phyloP scores from a whole-genome alignment of 352 stramenopile genomes.

The Pythium diclinum region DNA sequence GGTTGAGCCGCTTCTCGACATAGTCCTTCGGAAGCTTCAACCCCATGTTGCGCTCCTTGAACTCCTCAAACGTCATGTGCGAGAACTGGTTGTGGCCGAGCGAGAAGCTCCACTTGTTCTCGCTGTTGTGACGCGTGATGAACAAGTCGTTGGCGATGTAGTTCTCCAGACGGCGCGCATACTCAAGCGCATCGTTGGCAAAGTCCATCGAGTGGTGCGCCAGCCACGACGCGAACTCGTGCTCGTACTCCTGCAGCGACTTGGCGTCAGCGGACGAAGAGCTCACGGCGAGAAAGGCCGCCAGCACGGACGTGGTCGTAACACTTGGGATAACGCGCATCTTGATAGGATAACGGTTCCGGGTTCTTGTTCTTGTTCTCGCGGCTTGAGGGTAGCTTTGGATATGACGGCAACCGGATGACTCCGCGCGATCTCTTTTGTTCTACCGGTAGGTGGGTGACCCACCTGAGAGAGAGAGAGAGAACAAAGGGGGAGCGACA shows the following conservation, averaged over 20 bases:
- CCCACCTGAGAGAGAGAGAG: slow-evolving; percentile 2
- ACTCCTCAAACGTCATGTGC: slow-evolving; percentile 95
- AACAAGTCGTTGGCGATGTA: slow-evolving; percentile 88
- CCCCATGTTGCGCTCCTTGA: slow-evolving; percentile 70
- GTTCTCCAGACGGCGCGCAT: slow-evolving; percentile 62
- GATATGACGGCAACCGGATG: slow-evolving; percentile 18
- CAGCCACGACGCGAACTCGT: slow-evolving; percentile 73
- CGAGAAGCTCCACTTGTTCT: slow-evolving; percentile 71
- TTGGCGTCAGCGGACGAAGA: slow-evolving; percentile 39
- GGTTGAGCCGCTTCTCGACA: slow-evolving; percentile 56
- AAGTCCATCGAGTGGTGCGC: slow-evolving; percentile 44
- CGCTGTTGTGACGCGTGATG: slow-evolving; percentile 82
- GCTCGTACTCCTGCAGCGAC: slow-evolving; percentile 66
- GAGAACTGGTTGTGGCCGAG: slow-evolving; percentile 94
- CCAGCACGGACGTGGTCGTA: slow-evolving; percentile 4
- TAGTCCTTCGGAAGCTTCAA: slow-evolving; percentile 49
- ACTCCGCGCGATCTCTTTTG: not conserved
- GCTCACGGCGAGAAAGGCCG: slow-evolving; percentile 28
- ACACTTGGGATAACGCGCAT: slow-evolving; percentile 19
- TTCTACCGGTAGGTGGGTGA: not conserved
- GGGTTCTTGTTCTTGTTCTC: slow-evolving; percentile 7
- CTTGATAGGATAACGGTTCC: slow-evolving; percentile 6
- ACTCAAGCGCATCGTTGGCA: slow-evolving; percentile 58
- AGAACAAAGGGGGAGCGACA: slow-evolving; percentile 9
- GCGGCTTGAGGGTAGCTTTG: slow-evolving; percentile 16